Evolutionary conservation across 495 filamentous ascomycete species (phyloP), one percentile per base, ranked within the genome.

Genomic region (Penicillium psychrofluorescens): DNA sequence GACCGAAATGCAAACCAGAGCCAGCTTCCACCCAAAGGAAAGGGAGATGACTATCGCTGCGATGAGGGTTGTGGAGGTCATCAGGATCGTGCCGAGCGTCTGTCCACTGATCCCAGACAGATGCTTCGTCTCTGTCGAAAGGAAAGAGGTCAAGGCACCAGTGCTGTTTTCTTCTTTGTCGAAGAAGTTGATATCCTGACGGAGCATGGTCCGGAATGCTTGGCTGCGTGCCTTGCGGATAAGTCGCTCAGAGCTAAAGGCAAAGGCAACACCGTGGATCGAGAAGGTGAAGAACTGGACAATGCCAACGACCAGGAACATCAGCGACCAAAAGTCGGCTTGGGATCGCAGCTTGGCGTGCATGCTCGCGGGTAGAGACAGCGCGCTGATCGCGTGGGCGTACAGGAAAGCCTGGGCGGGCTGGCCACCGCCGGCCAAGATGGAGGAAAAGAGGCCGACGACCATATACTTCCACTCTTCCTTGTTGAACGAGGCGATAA

Each of bases 291-390:
- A 56, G 46, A 95, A 80, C 55, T 85, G 79, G 28, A 81, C 75
- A 36, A 95, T 60, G 11, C 85, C 92, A n/a, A 95, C 77, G 77
- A 96, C 89, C 15, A 97, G 76, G 61, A 92, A 98, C 90, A 98
- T 95, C 45, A 82, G 61, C 31, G 78, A 80, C 91, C 92, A 98
- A 63, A 96, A 97, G 49, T 92, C 80, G 35, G 80, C 80, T 35
- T 86, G 79, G 3, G 74, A 70, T 38, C 83, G 75, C 32, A 94
- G 61, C 47, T 72, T 60, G 35, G 32, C 71, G 46, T 63, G 78
- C 54, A 67, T 31, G 5, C 34, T 45, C 11, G 54, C 52, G 10
- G 74, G 79, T 5, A 71, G 60, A 1, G 82, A 78, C 10, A 90
- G 65, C 1, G 85, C 69, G 27, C 61, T 78, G 62, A 98, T 90